Evolutionary conservation across 345 rosid genomes (phyloP).

Genomic region (Noccaea bulbosa): DNA sequence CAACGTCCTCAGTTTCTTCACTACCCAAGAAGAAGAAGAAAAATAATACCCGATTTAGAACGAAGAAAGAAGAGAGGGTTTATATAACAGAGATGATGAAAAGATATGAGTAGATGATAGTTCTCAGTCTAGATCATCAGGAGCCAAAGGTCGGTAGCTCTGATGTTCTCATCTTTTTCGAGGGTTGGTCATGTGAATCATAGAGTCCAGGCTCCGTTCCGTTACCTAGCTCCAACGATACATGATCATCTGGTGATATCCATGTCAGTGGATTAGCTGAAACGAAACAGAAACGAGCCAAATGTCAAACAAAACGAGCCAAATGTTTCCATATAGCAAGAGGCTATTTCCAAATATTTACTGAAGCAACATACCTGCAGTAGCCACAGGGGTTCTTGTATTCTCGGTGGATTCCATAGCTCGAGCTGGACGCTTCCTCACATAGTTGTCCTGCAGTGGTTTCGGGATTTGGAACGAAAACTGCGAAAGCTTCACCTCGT

Average conservation of each 20-base stretch:
- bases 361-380: slow-evolving; percentile 52
- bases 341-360: too few species aligned
- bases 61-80: slow-evolving; percentile 18
- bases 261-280: slow-evolving; percentile 57
- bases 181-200: background rate
- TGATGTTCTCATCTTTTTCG: slow-evolving; percentile 23
- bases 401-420: slow-evolving; percentile 42
- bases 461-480: slow-evolving; percentile 80
- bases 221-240: slow-evolving; percentile 45
- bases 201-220: slow-evolving; percentile 20
- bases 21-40: background rate
- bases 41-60: background rate
- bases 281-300: slow-evolving; percentile 22
- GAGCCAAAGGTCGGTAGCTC: background rate
- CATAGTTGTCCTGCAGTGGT: slow-evolving; percentile 70
- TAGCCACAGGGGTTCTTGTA: slow-evolving; percentile 42
- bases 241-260: slow-evolving; percentile 47
- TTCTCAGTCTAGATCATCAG: slow-evolving; percentile 15
- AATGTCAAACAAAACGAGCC: slow-evolving; percentile 23
- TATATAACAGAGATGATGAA: slow-evolving; percentile 18
- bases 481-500: slow-evolving; percentile 57
- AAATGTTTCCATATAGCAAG: too few species aligned
- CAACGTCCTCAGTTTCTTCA: slow-evolving; percentile 15
- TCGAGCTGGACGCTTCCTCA: slow-evolving; percentile 61
- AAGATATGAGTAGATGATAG: slow-evolving; percentile 10